Evolutionary conservation across 805 yeast genomes (phyloP).

Genomic region (Candida palmyrensis): DNA sequence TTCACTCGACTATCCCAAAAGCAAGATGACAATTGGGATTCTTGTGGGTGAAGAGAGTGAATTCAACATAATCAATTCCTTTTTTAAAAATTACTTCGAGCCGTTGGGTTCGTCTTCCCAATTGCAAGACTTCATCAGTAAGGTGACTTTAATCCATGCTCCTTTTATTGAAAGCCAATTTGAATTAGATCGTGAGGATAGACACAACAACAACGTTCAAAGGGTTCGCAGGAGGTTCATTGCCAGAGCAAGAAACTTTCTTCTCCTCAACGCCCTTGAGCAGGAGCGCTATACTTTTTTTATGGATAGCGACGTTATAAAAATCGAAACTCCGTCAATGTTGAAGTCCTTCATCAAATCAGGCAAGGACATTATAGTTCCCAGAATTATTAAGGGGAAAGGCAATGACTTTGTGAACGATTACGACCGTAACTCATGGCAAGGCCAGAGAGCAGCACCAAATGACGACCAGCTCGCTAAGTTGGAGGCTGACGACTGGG

Average conservation of each 20-base stretch:
- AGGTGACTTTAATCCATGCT: slow-evolving; percentile 25
- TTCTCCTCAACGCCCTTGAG: slow-evolving; percentile 20
- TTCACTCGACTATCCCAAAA: slow-evolving; percentile 18
- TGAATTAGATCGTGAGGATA: slow-evolving; percentile 12
- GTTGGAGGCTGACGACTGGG: slow-evolving; percentile 27
- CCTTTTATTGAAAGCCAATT: slow-evolving; percentile 26
- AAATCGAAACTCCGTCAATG: slow-evolving; percentile 19
- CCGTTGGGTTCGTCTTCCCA: slow-evolving; percentile 3
- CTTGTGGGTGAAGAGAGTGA: slow-evolving; percentile 26
- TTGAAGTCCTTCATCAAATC: slow-evolving; percentile 21
- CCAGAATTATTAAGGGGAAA: slow-evolving; percentile 23
- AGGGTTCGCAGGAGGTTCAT: slow-evolving; percentile 29
- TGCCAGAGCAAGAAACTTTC: slow-evolving; percentile 33
- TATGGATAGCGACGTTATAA: slow-evolving; percentile 31
- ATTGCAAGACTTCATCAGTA: slow-evolving; percentile 5
- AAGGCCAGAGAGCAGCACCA: slow-evolving; percentile 32
- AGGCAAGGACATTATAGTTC: slow-evolving; percentile 31
- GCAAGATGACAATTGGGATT: slow-evolving; percentile 24
- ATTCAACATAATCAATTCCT: slow-evolving; percentile 14
- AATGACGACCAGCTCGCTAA: slow-evolving; percentile 16
- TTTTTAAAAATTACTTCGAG: slow-evolving; percentile 11
- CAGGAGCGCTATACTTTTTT: slow-evolving; percentile 29
- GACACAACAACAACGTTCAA: slow-evolving; percentile 26
- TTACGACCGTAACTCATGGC: slow-evolving; percentile 38
- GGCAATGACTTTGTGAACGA: slow-evolving; percentile 20